Evolutionary conservation across 1,284 basidiomycete genomes (phyloP), one percentile per base, ranked within the genome.

Genomic region (Volvariella volvacea): DNA sequence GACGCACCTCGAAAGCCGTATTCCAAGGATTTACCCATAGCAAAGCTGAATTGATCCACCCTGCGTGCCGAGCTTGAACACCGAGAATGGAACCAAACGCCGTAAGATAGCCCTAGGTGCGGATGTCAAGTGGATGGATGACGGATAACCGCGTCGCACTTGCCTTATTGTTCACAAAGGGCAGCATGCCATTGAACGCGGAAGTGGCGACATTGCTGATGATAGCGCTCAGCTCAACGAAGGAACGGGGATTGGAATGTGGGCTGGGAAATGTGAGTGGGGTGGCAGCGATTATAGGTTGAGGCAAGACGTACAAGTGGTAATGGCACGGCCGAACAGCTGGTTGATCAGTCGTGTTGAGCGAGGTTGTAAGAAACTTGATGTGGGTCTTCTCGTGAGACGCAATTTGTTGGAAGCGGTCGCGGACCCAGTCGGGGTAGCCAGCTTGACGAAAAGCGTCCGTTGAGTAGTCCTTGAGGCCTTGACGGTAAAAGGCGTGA

Each of bases 121-220:
- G 0, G 2, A 16, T 25, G 38, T 41, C 9, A 19, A 3, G 10
- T 34, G 12, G 9, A 10, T 10, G 1, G 15, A 10, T 28, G 25
- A 20, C 25, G 7, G 36, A 31, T 17, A 22, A 20, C n/a, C 28
- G 9, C 25, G 8, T 8, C n/a, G 19, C 6, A 36, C 52, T 4
- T 19, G 58, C 58, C 49, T 52, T 56, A 52, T 71, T 64, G 21
- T 54, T 47, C 45, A 82, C 65, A 52, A 67, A 65, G 22, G 63
- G 59, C 3, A 74, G 64, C 1, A 73, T 71, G 15, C 80, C 80
- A 44, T 71, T 67, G 56, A 80, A 83, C 3, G 76, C 78, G 12
- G 58, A 58, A 1, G 67, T 65, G n/a, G 73, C 74, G 39, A 83
- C 70, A 19, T 68, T 73, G 58, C 84, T 80, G n/a, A 87, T 58